phyloP scores from a whole-genome alignment of 768 basidiomycete species.

The Kwoniella bestiolae region DNA sequence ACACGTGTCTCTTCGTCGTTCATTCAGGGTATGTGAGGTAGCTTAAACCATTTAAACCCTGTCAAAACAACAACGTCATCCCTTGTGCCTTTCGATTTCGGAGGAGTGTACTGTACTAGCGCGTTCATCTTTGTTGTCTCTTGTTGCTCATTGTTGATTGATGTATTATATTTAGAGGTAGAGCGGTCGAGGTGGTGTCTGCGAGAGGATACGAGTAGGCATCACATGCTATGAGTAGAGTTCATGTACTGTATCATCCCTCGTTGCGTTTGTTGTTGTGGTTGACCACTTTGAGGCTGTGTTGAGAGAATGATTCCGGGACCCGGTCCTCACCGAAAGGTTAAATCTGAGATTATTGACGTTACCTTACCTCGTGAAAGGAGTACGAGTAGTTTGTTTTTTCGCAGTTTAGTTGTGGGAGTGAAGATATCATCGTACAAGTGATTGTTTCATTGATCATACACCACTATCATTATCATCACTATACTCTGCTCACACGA shows the following conservation, averaged over 20 bases:
- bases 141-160: neutral
- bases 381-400: no score
- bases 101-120: no score
- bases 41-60: neutral
- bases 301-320: neutral
- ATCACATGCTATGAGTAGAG: no score
- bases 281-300: neutral
- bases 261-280: no score
- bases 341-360: slow-evolving; percentile 4
- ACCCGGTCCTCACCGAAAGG: slow-evolving; percentile 10
- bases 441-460: neutral
- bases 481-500: no score
- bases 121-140: neutral
- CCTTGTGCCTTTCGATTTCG: neutral
- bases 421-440: neutral
- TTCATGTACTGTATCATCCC: no score
- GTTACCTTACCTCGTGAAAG: no score
- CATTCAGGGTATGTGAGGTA: neutral
- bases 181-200: no score
- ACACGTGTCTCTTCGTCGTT: neutral
- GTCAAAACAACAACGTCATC: neutral
- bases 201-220: no score
- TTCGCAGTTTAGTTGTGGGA: neutral
- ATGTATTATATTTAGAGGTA: no score
- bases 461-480: no score